Base-by-base conservation (phyloP, 257 asterid genomes). In the Ajuga chamaepitys region DNA sequence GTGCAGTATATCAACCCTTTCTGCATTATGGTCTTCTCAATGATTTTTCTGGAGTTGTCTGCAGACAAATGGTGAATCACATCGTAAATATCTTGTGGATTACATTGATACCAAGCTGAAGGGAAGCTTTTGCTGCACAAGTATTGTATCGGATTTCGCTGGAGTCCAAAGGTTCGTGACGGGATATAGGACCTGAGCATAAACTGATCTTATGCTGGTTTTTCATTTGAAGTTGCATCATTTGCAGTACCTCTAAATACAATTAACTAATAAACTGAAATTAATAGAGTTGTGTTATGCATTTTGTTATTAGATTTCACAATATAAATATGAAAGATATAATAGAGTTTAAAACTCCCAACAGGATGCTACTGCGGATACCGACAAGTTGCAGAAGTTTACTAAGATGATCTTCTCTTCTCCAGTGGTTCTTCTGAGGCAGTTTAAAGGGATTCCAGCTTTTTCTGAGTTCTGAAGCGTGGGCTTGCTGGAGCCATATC, bases 381-480 rank as follows among this genome's bases (percentile, higher is more conserved):
- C n/a, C n/a, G n/a, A n/a, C n/a, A n/a, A n/a, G n/a, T n/a, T n/a
- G n/a, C n/a, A n/a, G n/a, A n/a, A n/a, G n/a, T 54, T 86, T 79
- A 88, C 0, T 30, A 30, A 30, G 99, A 85, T 34, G 94, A 76
- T 78, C 96, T 82, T 59, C n/a, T n/a, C n/a, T n/a, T n/a, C 91
- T 84, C 99, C 96, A 88, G 42, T 82, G 87, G 57, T 85, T 89
- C 81, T 75, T 88, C 79, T 85, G 96, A 64, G 86, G 78, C 75
- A 94, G 83, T 75, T 91, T 95, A 82, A 95, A 95, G 14, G 98
- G 99, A 63, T 97, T 95, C 99, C 99, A 95, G 72, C 87, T 95
- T 77, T 91, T 90, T 72, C 99, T 77, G 44, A 98, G 92, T 65
- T 91, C 99, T 28, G 97, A 85, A 3, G 99, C 99, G 38, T 91